Base-by-base conservation (phyloP, 1,284 basidiomycete species). In the Leccinum insolens region DNA sequence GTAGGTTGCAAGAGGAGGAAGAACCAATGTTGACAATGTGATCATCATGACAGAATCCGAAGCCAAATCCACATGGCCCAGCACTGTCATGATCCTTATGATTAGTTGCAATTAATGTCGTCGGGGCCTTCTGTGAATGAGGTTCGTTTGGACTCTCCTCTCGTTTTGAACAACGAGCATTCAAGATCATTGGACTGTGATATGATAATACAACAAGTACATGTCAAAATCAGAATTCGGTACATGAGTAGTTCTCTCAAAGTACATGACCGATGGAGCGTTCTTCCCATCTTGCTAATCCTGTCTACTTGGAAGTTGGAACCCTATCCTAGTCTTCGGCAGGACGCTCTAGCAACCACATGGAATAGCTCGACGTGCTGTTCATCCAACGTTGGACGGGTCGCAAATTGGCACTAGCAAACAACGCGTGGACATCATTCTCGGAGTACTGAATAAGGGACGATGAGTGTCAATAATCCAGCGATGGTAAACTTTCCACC, bases 281-380 rank as follows among this genome's bases (percentile, higher is more conserved):
- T 88, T 87, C 96, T 96, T 99, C 68, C 96, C 80, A 44, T 85
- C 83, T 67, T 88, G 80, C 95, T 95, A 99, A 65, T 98, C 95
- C 60, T 84, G 81, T 37, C 34, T 37, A 37, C 39, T 41, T 15
- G 14, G 34, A 34, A 34, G 34, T 15, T 15, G 39, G 14, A 41
- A 41, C 39, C 95, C 80, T 89, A 77, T 87, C 89, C 71, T 72
- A 79, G 62, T 63, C 67, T n/a, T 63, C 20, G 11, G 41, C 22
- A 17, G 74, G 22, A 46, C 95, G 89, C 79, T 98, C 95, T 31
- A 99, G 85, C 1, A 99, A 86, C 93, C 95, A 98, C 34, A 98
- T 81, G 3, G 94, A 93, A 79, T 97, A 98, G 61, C 88, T 87
- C 1, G 85, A 84, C 46, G 86, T 81, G 61, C 84, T 85, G 71